These are phyloP conservation scores for Capsicum baccatum DNA, from an alignment of 257 asterid species.

Conservation along the genomic window DNA sequence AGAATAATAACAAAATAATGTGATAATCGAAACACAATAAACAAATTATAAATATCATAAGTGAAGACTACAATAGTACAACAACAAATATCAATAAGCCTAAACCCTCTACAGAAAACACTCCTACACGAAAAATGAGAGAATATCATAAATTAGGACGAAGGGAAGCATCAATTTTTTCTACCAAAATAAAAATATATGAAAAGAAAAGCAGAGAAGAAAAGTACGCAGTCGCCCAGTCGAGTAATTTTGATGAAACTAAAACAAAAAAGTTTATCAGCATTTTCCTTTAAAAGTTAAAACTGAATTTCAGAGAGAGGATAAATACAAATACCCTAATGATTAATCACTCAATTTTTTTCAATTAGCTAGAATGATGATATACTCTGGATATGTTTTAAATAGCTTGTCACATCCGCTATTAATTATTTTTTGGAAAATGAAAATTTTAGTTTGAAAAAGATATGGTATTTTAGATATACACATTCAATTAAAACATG, in stretches of 20 bases:
- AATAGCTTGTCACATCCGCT: not conserved
- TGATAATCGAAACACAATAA: no score
- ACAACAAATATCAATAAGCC: no score
- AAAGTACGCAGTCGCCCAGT: not conserved
- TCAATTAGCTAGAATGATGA: not conserved
- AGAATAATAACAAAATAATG: no score
- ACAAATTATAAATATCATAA: no score
- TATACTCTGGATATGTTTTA: not conserved
- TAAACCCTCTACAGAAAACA: no score
- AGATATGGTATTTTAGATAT: not conserved
- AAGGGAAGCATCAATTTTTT: no score
- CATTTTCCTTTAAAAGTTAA: not conserved
- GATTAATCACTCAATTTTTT: not conserved
- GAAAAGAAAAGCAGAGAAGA: slow-evolving; percentile 13
- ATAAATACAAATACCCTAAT: not conserved
- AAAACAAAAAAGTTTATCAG: not conserved
- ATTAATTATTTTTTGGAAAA: not conserved
- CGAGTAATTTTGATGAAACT: not conserved
- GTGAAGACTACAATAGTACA: no score
- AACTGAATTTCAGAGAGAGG: not conserved
- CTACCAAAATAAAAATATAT: not conserved
- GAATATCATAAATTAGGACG: not conserved
- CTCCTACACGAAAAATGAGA: not conserved
- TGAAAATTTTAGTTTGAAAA: not conserved
- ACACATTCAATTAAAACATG: not conserved